Conservation (phyloP, 1,284 basidiomycete genomes). For the Naganishia sp. region DNA sequence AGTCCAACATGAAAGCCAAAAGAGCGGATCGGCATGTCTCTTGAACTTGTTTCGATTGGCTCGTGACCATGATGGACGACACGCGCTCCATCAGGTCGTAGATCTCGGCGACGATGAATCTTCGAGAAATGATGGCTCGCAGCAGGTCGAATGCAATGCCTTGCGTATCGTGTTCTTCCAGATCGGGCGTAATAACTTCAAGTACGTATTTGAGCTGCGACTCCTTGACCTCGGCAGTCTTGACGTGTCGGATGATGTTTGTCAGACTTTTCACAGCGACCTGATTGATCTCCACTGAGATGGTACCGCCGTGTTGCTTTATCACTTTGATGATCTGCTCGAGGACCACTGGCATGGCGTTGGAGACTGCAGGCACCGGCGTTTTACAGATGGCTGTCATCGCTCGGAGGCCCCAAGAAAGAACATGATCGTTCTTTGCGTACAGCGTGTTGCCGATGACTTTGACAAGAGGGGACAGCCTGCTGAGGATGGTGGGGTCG, state of each 20-base stretch:
- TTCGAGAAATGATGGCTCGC: constrained; percentile 85
- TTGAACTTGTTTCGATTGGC: constrained; percentile 85
- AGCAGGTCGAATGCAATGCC: constrained; percentile 83
- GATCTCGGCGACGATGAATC: constrained; percentile 92
- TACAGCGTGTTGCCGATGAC: constrained; percentile 92
- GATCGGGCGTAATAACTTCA: constrained; percentile 80
- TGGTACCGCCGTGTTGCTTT: constrained; percentile 76
- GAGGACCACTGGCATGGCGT: constrained; percentile 79
- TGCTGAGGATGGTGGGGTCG: constrained; percentile 68
- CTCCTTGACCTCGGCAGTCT: constrained; percentile 78
- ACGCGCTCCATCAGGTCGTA: constrained; percentile 97
- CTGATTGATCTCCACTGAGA: constrained; percentile 85
- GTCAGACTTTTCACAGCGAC: constrained; percentile 84
- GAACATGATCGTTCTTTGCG: constrained; percentile 74
- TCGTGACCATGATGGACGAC: constrained; percentile 92
- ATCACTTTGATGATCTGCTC: constrained; percentile 85
- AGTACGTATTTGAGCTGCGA: constrained; percentile 85
- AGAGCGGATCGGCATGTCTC: constrained; percentile 86
- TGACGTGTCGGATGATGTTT: constrained; percentile 79
- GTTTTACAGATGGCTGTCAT: constrained; percentile 80
- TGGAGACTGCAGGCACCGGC: constrained; percentile 74
- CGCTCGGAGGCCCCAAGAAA: constrained; percentile 78
- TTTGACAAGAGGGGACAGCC: constrained; percentile 82
- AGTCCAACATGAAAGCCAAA: constrained; percentile 94
- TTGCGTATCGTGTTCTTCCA: constrained; percentile 93